Evolutionary conservation across 2,329 filamentous ascomycete genomes (phyloP).

Genomic region (Epicoccum nigrum): DNA sequence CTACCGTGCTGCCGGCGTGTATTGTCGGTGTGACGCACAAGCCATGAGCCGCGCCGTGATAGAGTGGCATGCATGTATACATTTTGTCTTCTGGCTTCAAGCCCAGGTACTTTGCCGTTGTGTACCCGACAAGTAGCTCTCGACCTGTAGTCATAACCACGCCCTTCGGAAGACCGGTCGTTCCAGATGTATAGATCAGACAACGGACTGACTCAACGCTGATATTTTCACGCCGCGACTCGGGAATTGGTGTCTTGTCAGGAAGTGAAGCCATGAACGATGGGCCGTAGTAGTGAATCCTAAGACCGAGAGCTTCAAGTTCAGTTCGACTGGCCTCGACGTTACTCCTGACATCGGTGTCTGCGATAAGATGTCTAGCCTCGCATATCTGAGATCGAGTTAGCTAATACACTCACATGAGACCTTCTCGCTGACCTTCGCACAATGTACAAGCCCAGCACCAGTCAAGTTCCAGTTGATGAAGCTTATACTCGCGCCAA

Average conservation of each 20-base stretch:
- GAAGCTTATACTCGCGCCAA: constrained; percentile 42
- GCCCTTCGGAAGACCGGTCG: constrained; percentile 45
- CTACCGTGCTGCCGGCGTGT: constrained; percentile 41
- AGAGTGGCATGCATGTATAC: constrained; percentile 49
- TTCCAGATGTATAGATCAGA: constrained; percentile 47
- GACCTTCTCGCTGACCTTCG: constrained; percentile 42
- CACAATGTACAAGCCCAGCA: constrained; percentile 43
- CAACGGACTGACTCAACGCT: constrained; percentile 34
- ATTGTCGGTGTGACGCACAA: constrained; percentile 39
- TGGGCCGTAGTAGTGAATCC: constrained; percentile 41
- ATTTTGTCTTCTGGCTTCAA: constrained; percentile 39
- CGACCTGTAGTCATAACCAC: constrained; percentile 37
- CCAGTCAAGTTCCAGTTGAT: constrained; percentile 48
- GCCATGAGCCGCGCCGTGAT: constrained; percentile 43
- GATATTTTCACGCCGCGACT: constrained; percentile 29
- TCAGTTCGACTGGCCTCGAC: constrained; percentile 36
- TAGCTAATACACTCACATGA: constrained; percentile 40
- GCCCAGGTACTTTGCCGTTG: constrained; percentile 31
- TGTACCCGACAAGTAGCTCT: constrained; percentile 35
- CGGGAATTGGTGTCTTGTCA: constrained; percentile 31
- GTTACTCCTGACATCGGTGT: constrained; percentile 57
- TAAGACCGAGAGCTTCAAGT: constrained; percentile 29
- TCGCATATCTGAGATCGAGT: constrained; percentile 58
- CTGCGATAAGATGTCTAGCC: constrained; percentile 53
- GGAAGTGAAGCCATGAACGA: constrained; percentile 31